phyloP scores from a whole-genome alignment of 306 rosid species.

The Echinosophora koreensis region DNA sequence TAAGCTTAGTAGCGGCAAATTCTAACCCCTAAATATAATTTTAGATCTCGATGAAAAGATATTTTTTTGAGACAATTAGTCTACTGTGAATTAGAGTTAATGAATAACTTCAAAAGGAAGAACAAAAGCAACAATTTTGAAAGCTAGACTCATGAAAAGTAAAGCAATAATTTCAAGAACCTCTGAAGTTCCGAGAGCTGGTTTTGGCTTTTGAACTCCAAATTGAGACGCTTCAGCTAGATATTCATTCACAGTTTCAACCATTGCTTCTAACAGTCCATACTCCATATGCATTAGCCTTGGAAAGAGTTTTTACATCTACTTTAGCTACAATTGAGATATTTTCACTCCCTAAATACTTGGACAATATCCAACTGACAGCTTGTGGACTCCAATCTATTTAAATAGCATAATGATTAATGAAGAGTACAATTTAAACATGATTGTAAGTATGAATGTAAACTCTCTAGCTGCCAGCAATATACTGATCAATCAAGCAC shows the following conservation, averaged over 20 bases:
- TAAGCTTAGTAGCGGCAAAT: no score
- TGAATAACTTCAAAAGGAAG: no score
- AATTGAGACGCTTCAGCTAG: conserved; percentile 47
- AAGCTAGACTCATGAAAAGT: no score
- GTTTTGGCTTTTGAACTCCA: background rate
- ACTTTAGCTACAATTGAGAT: conserved; percentile 90
- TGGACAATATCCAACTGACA: conserved; percentile 87
- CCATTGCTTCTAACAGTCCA: conserved; percentile 69
- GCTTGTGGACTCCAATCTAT: conserved; percentile 99
- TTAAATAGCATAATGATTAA: conserved; percentile 33
- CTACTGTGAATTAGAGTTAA: no score
- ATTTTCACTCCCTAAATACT: conserved; percentile 72
- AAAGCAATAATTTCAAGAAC: conserved; percentile 77
- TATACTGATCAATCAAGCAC: conserved; percentile 9
- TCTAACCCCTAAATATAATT: no score
- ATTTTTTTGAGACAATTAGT: no score
- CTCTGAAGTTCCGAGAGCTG: conserved; percentile 63
- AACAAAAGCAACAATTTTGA: no score
- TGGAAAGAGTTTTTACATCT: conserved; percentile 79
- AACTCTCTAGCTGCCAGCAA: conserved; percentile 4
- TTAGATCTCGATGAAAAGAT: no score
- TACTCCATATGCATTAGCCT: conserved; percentile 64
- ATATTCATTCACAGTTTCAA: conserved; percentile 74
- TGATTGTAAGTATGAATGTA: conserved; percentile 6
- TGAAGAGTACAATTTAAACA: conserved; percentile 36